Base-by-base conservation (phyloP, 805 yeast species). In the Brettanomyces bruxellensis region DNA sequence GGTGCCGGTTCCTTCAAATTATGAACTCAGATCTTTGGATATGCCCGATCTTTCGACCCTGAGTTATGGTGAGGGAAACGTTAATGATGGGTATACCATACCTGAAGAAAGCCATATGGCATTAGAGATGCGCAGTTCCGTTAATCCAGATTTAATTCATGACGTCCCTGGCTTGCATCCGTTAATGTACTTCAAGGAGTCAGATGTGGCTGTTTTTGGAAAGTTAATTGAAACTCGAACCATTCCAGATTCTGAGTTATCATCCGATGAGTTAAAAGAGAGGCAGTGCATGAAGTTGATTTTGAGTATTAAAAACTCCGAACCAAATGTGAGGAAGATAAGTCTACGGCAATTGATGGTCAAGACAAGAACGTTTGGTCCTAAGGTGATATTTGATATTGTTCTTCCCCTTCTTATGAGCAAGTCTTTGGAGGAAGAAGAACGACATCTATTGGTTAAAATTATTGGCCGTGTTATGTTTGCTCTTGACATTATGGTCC, bases 391-490 rank as follows among this genome's bases (percentile, higher is more conserved):
- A 13, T 82, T 90, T 55, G 40, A 35, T 11, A 81, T 78, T 49
- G 70, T 87, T n/a, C 66, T 90, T 13, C 95, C 96, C 0, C 63
- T 91, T 25, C 64, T 90, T 39, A 66, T 83, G 58, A 96, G 87
- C 50, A 79, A 79, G 37, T 62, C 76, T 3, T 64, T 89, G 25
- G 91, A 82, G 52, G 93, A 86, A 41, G 85, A 80, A 52, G 97
- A 91, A 61, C 73, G 95, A 14, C 95, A 87, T 65, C 61, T 88
- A 11, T 67, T 91, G 47, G 84, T 88, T 12, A 90, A 89, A 60
- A 76, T 86, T 7, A 66, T 86, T 12, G 87, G 81, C 35, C 68
- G 96, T 34, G 69, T 87, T 0, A 61, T 90, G 6, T 78, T 76
- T 58, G 80, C 73, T 51, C 65, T 90, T 13, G 88, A 81, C 36